Percentiles rank a stretch among this genome's conserved stretches.
phyloP scores from a whole-genome alignment of 2,329 filamentous ascomycete genomes.

The Fusarium algeriense region DNA sequence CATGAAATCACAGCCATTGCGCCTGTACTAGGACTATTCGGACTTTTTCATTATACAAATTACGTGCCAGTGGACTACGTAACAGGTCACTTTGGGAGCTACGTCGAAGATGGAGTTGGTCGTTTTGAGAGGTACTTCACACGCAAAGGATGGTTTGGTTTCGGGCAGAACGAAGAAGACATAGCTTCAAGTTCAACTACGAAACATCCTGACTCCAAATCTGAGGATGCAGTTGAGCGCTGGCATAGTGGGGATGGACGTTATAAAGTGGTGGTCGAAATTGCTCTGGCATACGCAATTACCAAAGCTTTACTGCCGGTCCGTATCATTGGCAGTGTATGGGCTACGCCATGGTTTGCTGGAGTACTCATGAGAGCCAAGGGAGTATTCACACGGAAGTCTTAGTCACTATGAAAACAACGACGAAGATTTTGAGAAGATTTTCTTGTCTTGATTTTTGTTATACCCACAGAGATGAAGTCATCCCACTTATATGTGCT shows the following conservation, averaged over 20 bases:
- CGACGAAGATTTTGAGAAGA: conserved; percentile 34
- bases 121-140: conserved; percentile 83
- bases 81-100: conserved; percentile 61
- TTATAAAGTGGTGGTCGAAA: conserved; percentile 71
- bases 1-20: conserved; percentile 92
- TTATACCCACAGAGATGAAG: conserved; percentile 41
- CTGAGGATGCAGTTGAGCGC: conserved; percentile 50
- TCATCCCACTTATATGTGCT: conserved; percentile 41
- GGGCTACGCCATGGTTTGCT: conserved; percentile 94
- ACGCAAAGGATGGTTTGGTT: conserved; percentile 84
- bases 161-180: conserved; percentile 54
- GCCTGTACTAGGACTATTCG: conserved; percentile 80
- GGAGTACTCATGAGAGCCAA: conserved; percentile 65
- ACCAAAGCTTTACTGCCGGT: conserved; percentile 87
- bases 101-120: conserved; percentile 72
- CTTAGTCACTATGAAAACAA: conserved; percentile 33
- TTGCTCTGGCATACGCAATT: conserved; percentile 91
- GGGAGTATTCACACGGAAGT: conserved; percentile 48
- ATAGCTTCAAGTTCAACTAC: conserved; percentile 1
- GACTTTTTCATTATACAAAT: conserved; percentile 81
- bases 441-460: conserved; percentile 43
- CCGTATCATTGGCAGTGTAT: conserved; percentile 82
- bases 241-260: conserved; percentile 58
- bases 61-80: conserved; percentile 74
- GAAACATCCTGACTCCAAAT: conserved; percentile 25